A percentile compares a stretch with the other conserved stretches of the same genome.
These are phyloP conservation scores for Lenwebbia sp. DNA, from an alignment of 345 rosid genomes.

Conservation along the genomic window DNA sequence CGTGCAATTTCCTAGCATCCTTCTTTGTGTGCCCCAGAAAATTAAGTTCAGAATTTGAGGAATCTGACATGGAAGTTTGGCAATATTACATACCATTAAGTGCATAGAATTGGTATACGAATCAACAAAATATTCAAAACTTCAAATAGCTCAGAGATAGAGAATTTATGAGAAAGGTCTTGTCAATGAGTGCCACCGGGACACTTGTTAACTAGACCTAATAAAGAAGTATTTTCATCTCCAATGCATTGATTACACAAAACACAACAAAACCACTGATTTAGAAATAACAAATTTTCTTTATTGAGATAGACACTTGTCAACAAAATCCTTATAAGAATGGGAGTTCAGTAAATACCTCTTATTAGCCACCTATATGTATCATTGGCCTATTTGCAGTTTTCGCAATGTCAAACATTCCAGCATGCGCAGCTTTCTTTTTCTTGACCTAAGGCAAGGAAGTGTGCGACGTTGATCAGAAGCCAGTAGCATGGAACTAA, in stretches of 20 bases:
- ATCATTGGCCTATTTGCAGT: conserved; percentile 13
- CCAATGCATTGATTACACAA: not conserved
- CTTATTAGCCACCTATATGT: conserved; percentile 9
- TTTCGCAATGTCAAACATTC: conserved; percentile 12
- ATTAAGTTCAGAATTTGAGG: not conserved
- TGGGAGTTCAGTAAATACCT: not conserved
- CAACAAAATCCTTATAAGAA: not conserved
- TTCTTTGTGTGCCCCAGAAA: not conserved
- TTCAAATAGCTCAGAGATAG: not conserved
- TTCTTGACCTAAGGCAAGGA: conserved; percentile 4
- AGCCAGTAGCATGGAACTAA: not conserved
- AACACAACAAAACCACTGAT: not conserved
- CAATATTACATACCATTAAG: not conserved
- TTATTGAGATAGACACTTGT: not conserved
- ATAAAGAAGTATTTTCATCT: not conserved
- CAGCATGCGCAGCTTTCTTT: conserved; percentile 17
- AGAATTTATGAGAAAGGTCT: not conserved
- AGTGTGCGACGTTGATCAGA: not conserved
- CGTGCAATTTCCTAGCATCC: not conserved
- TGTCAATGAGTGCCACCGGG: not conserved
- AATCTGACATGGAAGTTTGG: not conserved
- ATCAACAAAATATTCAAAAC: not conserved
- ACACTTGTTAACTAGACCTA: not conserved
- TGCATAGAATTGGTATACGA: not conserved
- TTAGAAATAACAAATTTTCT: not conserved